Base-by-base conservation (phyloP, 2,329 filamentous ascomycete species). In the Trematosphaeria pertusa region DNA sequence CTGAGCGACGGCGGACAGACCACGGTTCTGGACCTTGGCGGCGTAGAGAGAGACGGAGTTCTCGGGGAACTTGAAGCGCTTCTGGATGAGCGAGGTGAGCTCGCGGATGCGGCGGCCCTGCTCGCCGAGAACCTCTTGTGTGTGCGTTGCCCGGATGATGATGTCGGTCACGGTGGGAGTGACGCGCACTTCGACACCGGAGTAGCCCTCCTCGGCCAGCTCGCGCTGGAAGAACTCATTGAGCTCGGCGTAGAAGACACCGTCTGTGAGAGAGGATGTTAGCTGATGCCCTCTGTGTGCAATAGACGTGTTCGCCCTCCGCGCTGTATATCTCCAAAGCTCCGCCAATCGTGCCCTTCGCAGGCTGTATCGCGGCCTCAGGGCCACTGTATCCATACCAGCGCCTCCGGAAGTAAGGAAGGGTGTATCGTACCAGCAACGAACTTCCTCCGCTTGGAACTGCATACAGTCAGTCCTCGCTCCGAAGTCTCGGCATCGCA, bases 151-250 rank as follows among this genome's bases (percentile, higher is more conserved):
- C 80, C 94, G 94, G 86, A 99, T 96, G 87, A 99, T 97, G 87
- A 97, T 97, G 82, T 97, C 94, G 84, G 94, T 99, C 76, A 99
- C 94, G 78, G 94, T 99, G 69, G 94, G 94, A 71, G 94, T 99
- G 72, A 99, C 94, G 85, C 95, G 91, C 83, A 99, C 94, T 85
- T 99, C 95, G 78, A 99, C 94, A 78, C 94, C 94, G 48, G 94
- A 99, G 87, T 99, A 99, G 73, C 94, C 94, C 84, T 99, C 95
- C 87, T 99, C 94, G 77, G 94, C 94, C 77, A 99, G 86, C 84
- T 99, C 94, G 80, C 94, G 93, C 87, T 97, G 94, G 91, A 99
- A 99, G 89, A 99, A 99, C 85, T 99, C 94, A 88, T 99, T 99
- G 81, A 99, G 84, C 84, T 99, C 94, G 84, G 94, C 94, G 82